Evolutionary conservation across 2,329 filamentous ascomycete genomes (phyloP), one percentile per base, ranked within the genome.

Genomic region (Stromatinia cepivora): DNA sequence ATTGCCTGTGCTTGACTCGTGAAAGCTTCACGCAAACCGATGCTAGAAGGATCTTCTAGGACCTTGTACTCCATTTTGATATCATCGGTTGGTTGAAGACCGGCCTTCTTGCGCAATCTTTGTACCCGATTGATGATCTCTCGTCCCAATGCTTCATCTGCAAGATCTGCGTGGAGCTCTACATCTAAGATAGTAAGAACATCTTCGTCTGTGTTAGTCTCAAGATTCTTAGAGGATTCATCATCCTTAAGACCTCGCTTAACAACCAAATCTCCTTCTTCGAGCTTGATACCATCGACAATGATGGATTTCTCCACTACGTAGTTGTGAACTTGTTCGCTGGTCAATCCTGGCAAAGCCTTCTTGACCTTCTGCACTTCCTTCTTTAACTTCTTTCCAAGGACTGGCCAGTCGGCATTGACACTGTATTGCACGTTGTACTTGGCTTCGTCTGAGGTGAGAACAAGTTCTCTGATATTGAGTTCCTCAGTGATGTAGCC

Each of bases 361-460:
- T 94, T 96, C 84, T 96, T 96, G 75, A 98, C 93, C 78, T 91
- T 92, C 73, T 89, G 88, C 73, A 93, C 92, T 77, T 97, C 94
- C 81, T 97, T 97, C 85, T 97, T 97, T 75, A 98, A 86, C 83
- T 98, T 98, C 87, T 97, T 97, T 73, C 95, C 95, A 22, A 99
- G 85, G 2, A 92, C 91, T 20, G 95, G 93, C 91, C 95, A 97
- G 80, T 99, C 95, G 10, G 93, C 94, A 52, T 87, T 88, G 22
- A 94, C 92, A 71, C 91, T 93, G 82, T 97, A 97, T 78, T 95
- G 90, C 58, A 99, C 93, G 67, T 93, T 92, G 82, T 97, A 97
- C 79, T 91, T 92, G 68, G 88, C 90, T 81, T 98, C 95, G 73
- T 98, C 93, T 10, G 87, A 89, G 3, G 92, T 93, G 66, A 97